Conservation (phyloP, 768 basidiomycete species). For the Clavaria fumosa region DNA sequence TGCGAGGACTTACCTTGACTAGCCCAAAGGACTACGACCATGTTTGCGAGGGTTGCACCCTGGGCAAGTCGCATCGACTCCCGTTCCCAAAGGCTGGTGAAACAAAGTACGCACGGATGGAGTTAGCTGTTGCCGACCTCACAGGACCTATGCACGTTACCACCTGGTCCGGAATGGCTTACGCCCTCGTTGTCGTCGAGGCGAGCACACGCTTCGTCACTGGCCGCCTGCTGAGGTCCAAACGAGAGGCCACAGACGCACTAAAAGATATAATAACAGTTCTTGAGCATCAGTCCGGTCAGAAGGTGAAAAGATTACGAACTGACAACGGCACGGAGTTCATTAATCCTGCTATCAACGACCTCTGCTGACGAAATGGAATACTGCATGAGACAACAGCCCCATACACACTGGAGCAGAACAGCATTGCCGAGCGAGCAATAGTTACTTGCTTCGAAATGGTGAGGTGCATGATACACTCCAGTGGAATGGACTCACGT, state of each 20-base stretch:
- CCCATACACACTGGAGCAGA: slow-evolving; percentile 18
- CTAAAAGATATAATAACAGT: slow-evolving; percentile 7
- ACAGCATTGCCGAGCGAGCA: no score
- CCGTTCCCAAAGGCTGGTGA: slow-evolving; percentile 15
- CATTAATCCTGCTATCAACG: slow-evolving; percentile 9
- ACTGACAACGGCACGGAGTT: slow-evolving; percentile 16
- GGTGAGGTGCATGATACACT: slow-evolving; percentile 18
- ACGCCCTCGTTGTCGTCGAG: slow-evolving; percentile 2
- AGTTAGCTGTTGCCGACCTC: no score
- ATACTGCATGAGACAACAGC: slow-evolving; percentile 16
- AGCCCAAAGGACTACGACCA: slow-evolving; percentile 9
- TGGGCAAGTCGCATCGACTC: no score
- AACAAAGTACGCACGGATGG: slow-evolving; percentile 12
- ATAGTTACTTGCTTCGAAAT: no score
- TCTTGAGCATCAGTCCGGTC: slow-evolving; percentile 10
- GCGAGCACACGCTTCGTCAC: neutral
- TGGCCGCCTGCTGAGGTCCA: slow-evolving; percentile 4
- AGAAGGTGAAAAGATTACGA: slow-evolving; percentile 8
- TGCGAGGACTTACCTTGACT: slow-evolving; percentile 14
- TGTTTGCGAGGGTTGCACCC: no score
- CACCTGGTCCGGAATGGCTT: neutral
- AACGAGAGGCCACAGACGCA: slow-evolving; percentile 5
- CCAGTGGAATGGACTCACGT: slow-evolving; percentile 7
- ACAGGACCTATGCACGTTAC: slow-evolving; percentile 5
- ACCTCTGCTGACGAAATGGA: slow-evolving; percentile 10